These are phyloP conservation scores for Aspergillus nidulans DNA, from an alignment of 495 filamentous ascomycete genomes.

Conservation along the genomic window DNA sequence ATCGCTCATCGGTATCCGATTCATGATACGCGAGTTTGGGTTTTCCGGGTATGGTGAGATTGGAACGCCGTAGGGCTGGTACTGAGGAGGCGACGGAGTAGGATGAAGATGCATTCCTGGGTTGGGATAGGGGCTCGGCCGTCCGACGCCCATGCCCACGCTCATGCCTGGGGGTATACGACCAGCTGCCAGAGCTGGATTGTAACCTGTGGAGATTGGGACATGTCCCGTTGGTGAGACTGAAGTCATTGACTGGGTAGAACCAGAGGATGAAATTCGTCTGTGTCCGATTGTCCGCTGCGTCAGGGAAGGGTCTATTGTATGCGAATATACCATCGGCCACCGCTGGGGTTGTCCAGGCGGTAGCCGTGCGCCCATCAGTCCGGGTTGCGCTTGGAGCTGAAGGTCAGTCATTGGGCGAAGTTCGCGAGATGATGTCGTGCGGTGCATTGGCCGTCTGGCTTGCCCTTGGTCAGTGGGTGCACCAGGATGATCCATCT, in stretches of 20 bases:
- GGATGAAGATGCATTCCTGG: constrained; percentile 30
- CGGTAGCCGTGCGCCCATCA: constrained; percentile 21
- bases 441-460: constrained; percentile 33
- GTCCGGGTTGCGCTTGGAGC: constrained; percentile 20
- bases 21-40: constrained; percentile 19
- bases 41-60: constrained; percentile 29
- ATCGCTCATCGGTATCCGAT: constrained; percentile 27
- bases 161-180: constrained; percentile 11
- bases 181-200: constrained; percentile 25
- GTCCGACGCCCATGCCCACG: constrained; percentile 22
- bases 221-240: constrained; percentile 29
- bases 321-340: constrained; percentile 35
- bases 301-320: constrained; percentile 28
- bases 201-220: constrained; percentile 26
- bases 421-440: constrained; percentile 42
- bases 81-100: constrained; percentile 36
- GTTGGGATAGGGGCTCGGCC: constrained; percentile 27
- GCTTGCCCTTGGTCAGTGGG: constrained; percentile 25
- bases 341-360: constrained; percentile 32
- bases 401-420: constrained; percentile 45
- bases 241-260: constrained; percentile 24
- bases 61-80: constrained; percentile 22
- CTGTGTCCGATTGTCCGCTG: constrained; percentile 26
- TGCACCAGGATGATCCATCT: constrained; percentile 25
- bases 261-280: constrained; percentile 39